Evolutionary conservation across 2,329 filamentous ascomycete genomes (phyloP), one percentile per base, ranked within the genome.

Genomic region (Xylariaceae sp.): DNA sequence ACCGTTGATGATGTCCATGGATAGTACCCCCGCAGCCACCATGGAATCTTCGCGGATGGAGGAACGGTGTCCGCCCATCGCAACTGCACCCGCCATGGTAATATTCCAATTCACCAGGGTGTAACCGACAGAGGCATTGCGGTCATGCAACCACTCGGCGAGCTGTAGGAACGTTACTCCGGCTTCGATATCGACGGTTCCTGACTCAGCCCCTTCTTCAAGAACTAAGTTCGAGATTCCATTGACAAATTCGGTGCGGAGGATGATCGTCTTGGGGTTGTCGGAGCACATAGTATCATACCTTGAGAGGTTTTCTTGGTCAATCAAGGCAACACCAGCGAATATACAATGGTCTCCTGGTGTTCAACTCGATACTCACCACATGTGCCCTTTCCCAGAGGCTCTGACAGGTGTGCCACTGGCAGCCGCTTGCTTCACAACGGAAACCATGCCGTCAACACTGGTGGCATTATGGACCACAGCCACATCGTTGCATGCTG

Each of bases 81-180:
- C 78, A 3, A 81, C 73, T 32, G 74, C 75, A 11, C 78, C 78
- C 0, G 75, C 78, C 29, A 81, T 69, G 4, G 75, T 79, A 48
- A 81, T 81, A 56, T 81, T 81, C 78, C 78, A 81, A 61, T 81
- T 81, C 4, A 81, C 77, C 3, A 81, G 67, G 1, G 77, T 77
- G 46, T 79, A 79, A 15, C 78, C 78, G 36, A 80, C 74, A 20
- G 73, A 76, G 8, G 77, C 78, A 13, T 70, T 73, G 20, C 72
- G 68, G 23, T 70, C 68, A 52, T 81, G 78, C 24, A 81, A 70
- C 53, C 75, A 80, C 50, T 78, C 77, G 1, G 78, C 77, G 3
- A 81, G 72, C 69, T 79, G 75, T 53, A 79, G 72, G 56, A 80
- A 81, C 0, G 77, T 80, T 8, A 80, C 77, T n/a, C 78, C 77